These are phyloP conservation scores for Davidsoniella neocaledoniae DNA, from an alignment of 2,329 filamentous ascomycete genomes.

Conservation along the genomic window DNA sequence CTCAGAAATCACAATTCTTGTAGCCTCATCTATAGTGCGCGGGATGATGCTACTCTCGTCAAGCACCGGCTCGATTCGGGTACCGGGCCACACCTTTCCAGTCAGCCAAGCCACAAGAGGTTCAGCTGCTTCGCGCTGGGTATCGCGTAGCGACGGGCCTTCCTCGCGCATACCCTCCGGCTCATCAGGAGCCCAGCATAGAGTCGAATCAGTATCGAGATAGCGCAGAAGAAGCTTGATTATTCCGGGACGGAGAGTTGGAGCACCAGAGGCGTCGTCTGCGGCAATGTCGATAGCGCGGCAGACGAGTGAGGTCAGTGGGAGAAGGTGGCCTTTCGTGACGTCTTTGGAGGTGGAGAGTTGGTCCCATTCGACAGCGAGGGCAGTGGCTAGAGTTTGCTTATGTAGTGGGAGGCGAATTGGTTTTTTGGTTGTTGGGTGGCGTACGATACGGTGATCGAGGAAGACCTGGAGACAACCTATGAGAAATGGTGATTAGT, in stretches of 20 bases:
- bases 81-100: slow-evolving; percentile 64
- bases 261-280: slow-evolving; percentile 36
- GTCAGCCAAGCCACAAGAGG: slow-evolving; percentile 58
- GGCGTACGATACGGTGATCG: slow-evolving; percentile 64
- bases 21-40: slow-evolving; percentile 51
- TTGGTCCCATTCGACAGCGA: slow-evolving; percentile 87
- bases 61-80: slow-evolving; percentile 65
- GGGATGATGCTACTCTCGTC: slow-evolving; percentile 63
- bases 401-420: slow-evolving; percentile 60
- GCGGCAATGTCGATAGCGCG: slow-evolving; percentile 66
- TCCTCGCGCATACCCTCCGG: slow-evolving; percentile 26
- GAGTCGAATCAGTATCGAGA: slow-evolving; percentile 75
- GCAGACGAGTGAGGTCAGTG: slow-evolving; percentile 69
- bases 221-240: slow-evolving; percentile 61
- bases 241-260: slow-evolving; percentile 46
- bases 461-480: slow-evolving; percentile 48
- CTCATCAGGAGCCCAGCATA: slow-evolving; percentile 63
- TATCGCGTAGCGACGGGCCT: slow-evolving; percentile 42
- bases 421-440: slow-evolving; percentile 52
- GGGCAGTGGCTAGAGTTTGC: slow-evolving; percentile 62
- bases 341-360: slow-evolving; percentile 70
- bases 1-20: slow-evolving; percentile 57
- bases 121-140: slow-evolving; percentile 53
- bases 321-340: slow-evolving; percentile 72
- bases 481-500: slow-evolving; percentile 13